Evolutionary conservation across 225 moss, liverwort and hornwort species (phyloP), one percentile per base, ranked within the genome.

Genomic region (Physcomitrium patens): DNA sequence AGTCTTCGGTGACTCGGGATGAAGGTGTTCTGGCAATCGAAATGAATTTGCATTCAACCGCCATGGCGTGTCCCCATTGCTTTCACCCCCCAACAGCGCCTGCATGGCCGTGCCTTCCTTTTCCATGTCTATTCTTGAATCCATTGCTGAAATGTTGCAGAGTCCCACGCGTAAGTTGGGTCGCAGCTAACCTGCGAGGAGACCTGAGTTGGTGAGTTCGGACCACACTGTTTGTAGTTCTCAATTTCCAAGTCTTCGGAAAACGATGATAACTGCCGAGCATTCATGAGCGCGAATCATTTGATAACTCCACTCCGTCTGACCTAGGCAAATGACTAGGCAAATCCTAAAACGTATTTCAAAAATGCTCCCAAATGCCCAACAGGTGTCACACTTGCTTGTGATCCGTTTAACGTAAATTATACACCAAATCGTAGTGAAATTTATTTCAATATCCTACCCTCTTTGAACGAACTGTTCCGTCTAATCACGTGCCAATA

Each of bases 71-170:
- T 84, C 87, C 55, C 15, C 68, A 27, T 66, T 68, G 58, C 48
- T 63, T 19, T 72, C 84, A 74, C 31, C 71, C 74, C 87, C 77
- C 50, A 87, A 47, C 64, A 87, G 68, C 72, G 79, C 79, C 77
- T 87, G 81, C 76, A 81, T 87, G 56, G 84, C 84, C 71, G 84
- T 84, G 68, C 81, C 87, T 20, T 74, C 87, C 71, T 79, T 81
- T 4, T 72, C 73, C 64, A 68, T 26, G 51, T 87, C 87, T 71
- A 82, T 37, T 76, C 87, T 81, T 51, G 82, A 81, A 68, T 87
- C 87, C 87, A 84, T 84, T 7, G 59, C 74, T 60, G 73, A 42
- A 62, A 63, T 42, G 47, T 58, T 28, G 51, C 67, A 75, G 65
- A 41, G 61, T 50, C 62, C 51, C 70, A 18, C 67, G 63, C 69